Evolutionary conservation across 768 basidiomycete species (phyloP).

Genomic region (Mycena galericulata): DNA sequence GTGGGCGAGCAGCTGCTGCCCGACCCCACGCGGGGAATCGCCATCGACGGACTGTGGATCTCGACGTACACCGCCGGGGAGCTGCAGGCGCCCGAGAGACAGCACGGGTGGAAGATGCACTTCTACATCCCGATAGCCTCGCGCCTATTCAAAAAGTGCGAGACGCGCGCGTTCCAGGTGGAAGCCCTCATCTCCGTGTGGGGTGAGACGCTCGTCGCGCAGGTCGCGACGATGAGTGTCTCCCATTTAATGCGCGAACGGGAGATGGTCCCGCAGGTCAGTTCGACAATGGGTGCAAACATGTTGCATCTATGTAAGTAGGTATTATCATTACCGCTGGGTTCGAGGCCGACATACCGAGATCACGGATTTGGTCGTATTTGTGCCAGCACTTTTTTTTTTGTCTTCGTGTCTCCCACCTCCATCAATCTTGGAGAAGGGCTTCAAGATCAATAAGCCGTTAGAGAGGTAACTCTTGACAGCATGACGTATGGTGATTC

Average conservation of each 20-base stretch:
- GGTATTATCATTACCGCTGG: no score
- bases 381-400: no score
- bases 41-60: conserved; percentile 48
- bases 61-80: conserved; percentile 32
- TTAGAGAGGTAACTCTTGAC: no score
- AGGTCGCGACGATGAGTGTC: conserved; percentile 51
- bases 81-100: conserved; percentile 16
- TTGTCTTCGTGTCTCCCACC: no score
- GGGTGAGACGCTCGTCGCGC: conserved; percentile 42
- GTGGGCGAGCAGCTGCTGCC: conserved; percentile 28
- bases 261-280: no score
- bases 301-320: no score
- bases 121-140: conserved; percentile 63
- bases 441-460: no score
- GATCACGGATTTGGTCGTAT: no score
- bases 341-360: no score
- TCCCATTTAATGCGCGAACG: conserved; percentile 56
- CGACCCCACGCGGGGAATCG: conserved; percentile 39
- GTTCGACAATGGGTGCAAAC: no score
- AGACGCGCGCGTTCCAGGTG: conserved; percentile 57
- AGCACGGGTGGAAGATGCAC: conserved; percentile 49
- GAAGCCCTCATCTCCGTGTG: conserved; percentile 51
- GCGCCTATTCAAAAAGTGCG: conserved; percentile 58
- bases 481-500: no score
- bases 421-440: no score